These are phyloP conservation scores for Hirsutella rhossiliensis DNA, from an alignment of 2,329 filamentous ascomycete species.

Conservation along the genomic window DNA sequence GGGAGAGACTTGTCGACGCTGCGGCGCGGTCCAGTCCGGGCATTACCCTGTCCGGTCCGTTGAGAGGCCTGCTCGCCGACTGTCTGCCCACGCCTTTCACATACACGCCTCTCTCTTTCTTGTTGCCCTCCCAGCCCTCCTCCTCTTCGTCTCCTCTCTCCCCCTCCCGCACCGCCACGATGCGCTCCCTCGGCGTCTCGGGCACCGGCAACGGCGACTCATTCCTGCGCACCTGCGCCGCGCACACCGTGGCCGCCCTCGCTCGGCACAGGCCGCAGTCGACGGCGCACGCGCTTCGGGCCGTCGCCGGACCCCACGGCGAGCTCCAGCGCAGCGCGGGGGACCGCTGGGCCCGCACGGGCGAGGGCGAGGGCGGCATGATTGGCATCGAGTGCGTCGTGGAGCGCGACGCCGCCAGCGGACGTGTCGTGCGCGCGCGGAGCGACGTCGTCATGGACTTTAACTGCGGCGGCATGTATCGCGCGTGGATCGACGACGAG, in stretches of 20 bases:
- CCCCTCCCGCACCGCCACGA: slow-evolving; percentile 5
- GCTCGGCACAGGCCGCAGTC: slow-evolving; percentile 47
- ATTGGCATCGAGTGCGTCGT: slow-evolving; percentile 62
- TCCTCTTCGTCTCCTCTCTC: neutral
- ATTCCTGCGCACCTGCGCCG: slow-evolving; percentile 62
- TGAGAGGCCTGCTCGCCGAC: slow-evolving; percentile 41
- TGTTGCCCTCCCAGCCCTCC: neutral
- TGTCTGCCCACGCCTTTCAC: slow-evolving; percentile 42
- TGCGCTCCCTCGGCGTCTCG: slow-evolving; percentile 46
- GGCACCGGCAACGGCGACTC: slow-evolving; percentile 85
- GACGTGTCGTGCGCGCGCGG: slow-evolving; percentile 25
- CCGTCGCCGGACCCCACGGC: slow-evolving; percentile 58
- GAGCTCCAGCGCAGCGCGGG: slow-evolving; percentile 66
- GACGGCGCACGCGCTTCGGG: slow-evolving; percentile 45
- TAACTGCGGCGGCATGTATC: slow-evolving; percentile 82
- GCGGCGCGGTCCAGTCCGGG: slow-evolving; percentile 1
- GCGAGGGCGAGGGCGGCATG: slow-evolving; percentile 75
- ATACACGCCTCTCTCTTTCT: slow-evolving; percentile 20
- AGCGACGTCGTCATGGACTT: slow-evolving; percentile 59
- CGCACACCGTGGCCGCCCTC: slow-evolving; percentile 60
- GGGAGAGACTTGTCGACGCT: slow-evolving; percentile 5
- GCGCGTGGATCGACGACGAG: slow-evolving; percentile 59
- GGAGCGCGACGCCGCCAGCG: slow-evolving; percentile 27
- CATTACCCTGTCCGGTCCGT: slow-evolving; percentile 16
- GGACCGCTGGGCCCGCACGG: slow-evolving; percentile 57